Percentiles rank a stretch among this genome's conserved stretches.
Conservation (phyloP, 305 asterid species). For the Stenogyne calaminthoides region DNA sequence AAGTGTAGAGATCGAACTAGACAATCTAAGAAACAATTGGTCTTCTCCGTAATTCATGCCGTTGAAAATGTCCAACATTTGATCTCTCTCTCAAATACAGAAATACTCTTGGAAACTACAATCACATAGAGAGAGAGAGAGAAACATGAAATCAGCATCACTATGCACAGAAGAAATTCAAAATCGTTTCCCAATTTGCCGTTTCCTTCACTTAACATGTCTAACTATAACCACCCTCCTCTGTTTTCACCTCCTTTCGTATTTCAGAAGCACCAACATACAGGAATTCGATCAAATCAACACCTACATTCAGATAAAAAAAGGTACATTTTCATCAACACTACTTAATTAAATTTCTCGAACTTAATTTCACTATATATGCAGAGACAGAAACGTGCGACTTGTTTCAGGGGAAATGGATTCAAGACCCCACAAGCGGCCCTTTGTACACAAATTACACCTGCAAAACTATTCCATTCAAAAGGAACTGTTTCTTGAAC, state of each 20-base stretch:
- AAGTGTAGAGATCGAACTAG: background rate
- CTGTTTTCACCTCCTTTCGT: slow-evolving; percentile 39
- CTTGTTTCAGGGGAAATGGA: slow-evolving; percentile 64
- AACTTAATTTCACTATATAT: too few species aligned
- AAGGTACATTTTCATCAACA: background rate
- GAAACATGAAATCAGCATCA: slow-evolving; percentile 20
- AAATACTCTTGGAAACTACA: background rate
- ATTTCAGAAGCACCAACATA: slow-evolving; percentile 13
- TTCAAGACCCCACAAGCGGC: slow-evolving; percentile 38
- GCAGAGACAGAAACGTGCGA: slow-evolving; percentile 36
- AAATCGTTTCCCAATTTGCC: slow-evolving; percentile 12
- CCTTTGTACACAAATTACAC: slow-evolving; percentile 53
- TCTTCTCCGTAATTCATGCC: background rate
- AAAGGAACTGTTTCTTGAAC: slow-evolving; percentile 56
- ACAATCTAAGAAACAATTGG: background rate
- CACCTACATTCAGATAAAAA: background rate
- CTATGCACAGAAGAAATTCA: slow-evolving; percentile 3
- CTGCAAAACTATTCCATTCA: slow-evolving; percentile 57
- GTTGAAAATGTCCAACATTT: background rate
- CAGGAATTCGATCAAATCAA: slow-evolving; percentile 15
- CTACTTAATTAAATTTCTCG: background rate
- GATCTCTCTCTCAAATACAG: background rate
- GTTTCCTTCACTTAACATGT: slow-evolving; percentile 37
- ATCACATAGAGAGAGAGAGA: background rate
- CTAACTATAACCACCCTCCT: slow-evolving; percentile 30